A percentile compares a stretch with the other conserved stretches of the same genome.
Conservation (phyloP, 305 asterid genomes). For the Fraxinus sp. region DNA sequence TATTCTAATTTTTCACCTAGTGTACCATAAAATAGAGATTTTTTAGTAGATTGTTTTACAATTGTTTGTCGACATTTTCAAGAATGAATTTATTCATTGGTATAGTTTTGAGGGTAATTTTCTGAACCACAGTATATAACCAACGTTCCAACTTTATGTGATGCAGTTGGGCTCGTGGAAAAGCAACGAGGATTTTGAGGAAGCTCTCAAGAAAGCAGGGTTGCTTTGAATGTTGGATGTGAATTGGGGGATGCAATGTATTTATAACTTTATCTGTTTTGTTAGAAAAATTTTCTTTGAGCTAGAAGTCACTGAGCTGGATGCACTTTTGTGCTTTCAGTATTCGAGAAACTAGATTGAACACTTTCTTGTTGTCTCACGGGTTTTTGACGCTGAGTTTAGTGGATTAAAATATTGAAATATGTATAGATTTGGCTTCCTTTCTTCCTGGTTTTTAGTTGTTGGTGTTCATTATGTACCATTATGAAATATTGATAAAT, state of each 20-base stretch:
- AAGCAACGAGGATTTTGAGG: slow-evolving; percentile 46
- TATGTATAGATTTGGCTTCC: background rate
- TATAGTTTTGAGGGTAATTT: background rate
- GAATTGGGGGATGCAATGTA: background rate
- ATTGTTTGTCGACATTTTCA: background rate
- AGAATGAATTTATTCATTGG: background rate
- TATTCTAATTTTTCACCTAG: background rate
- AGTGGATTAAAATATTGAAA: background rate
- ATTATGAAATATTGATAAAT: background rate
- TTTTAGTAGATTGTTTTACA: background rate
- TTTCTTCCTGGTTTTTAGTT: background rate
- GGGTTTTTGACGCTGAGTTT: background rate
- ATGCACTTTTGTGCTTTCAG: background rate
- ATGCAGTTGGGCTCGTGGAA: slow-evolving; percentile 64
- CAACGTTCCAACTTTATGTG: background rate
- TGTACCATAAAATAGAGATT: background rate
- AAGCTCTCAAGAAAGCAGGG: slow-evolving; percentile 62
- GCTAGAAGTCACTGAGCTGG: background rate
- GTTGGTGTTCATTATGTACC: background rate
- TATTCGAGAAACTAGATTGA: background rate
- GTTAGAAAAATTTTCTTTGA: background rate
- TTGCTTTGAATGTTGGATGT: slow-evolving; percentile 33
- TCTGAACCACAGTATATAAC: background rate
- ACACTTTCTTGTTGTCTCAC: background rate
- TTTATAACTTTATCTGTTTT: background rate